Conservation (phyloP, 352 stramenopile genomes). For the Globisporangium spiculum region DNA sequence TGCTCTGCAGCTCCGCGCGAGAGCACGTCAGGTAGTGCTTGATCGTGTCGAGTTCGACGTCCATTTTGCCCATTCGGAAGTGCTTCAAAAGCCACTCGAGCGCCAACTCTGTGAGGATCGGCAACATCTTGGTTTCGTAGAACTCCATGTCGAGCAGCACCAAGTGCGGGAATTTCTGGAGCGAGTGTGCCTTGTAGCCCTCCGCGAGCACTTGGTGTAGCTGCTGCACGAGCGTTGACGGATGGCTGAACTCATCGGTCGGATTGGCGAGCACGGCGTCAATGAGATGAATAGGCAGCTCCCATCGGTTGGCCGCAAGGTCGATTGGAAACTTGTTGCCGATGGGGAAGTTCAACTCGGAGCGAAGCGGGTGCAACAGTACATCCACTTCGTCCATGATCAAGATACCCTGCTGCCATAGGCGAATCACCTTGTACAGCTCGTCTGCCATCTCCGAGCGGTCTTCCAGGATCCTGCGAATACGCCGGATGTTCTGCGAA, state of each 20-base stretch:
- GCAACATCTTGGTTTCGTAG: slow-evolving; percentile 93
- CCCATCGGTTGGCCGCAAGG: slow-evolving; percentile 88
- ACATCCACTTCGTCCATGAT: slow-evolving; percentile 94
- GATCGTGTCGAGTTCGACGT: slow-evolving; percentile 75
- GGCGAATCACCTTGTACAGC: slow-evolving; percentile 79
- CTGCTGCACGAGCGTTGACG: slow-evolving; percentile 30
- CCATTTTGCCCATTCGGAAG: slow-evolving; percentile 93
- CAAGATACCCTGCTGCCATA: slow-evolving; percentile 94
- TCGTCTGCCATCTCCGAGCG: slow-evolving; percentile 89
- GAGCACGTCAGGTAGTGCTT: slow-evolving; percentile 70
- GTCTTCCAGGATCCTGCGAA: slow-evolving; percentile 68
- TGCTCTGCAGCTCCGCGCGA: slow-evolving; percentile 56
- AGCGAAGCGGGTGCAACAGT: slow-evolving; percentile 88
- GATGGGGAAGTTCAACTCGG: slow-evolving; percentile 91
- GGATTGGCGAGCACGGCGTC: slow-evolving; percentile 89
- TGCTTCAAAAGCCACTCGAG: slow-evolving; percentile 83
- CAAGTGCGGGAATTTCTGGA: slow-evolving; percentile 97
- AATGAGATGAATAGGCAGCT: slow-evolving; percentile 91
- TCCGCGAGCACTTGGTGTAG: slow-evolving; percentile 91
- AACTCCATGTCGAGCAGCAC: slow-evolving; percentile 96
- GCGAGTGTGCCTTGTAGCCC: slow-evolving; percentile 90
- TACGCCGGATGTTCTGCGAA: slow-evolving; percentile 70
- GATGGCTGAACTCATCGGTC: slow-evolving; percentile 6
- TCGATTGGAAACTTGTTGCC: slow-evolving; percentile 91
- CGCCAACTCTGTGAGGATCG: slow-evolving; percentile 89